phyloP scores from a whole-genome alignment of 768 basidiomycete genomes.

The Gymnopilus junonius region DNA sequence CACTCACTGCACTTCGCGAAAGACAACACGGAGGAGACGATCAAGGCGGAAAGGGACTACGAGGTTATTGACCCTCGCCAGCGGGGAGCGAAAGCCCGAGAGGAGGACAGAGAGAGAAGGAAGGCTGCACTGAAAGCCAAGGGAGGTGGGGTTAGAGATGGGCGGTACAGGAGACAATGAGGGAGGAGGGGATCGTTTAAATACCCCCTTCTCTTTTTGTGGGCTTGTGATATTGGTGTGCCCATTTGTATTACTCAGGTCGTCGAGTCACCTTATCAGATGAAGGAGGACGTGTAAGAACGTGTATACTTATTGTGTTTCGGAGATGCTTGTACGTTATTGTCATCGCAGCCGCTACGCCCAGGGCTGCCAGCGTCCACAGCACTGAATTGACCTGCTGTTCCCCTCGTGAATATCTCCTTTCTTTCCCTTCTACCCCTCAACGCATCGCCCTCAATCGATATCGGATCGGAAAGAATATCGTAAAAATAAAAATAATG shows the following conservation, averaged over 20 bases:
- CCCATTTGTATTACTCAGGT: background rate
- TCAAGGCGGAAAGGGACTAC: constrained; percentile 83
- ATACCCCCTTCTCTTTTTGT: background rate
- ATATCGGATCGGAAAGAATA: no score
- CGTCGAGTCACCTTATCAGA: background rate
- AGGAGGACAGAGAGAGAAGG: constrained; percentile 79
- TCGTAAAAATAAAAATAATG: no score
- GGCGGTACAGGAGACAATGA: constrained; percentile 26
- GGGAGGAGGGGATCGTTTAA: background rate
- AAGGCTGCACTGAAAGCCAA: constrained; percentile 38
- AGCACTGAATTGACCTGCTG: no score
- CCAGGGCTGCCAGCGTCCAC: no score
- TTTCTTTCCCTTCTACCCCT: no score
- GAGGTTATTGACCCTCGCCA: constrained; percentile 88
- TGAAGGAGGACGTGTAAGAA: no score
- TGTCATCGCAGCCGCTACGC: no score
- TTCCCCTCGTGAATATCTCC: no score
- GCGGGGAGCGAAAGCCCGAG: constrained; percentile 71
- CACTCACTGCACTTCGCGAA: constrained; percentile 81
- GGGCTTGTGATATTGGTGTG: no score
- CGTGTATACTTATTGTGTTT: no score
- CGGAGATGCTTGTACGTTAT: no score
- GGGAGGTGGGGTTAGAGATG: constrained; percentile 38
- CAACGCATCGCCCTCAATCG: no score
- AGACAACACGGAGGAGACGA: constrained; percentile 73